Evolutionary conservation across 2,329 filamentous ascomycete genomes (phyloP), one percentile per base, ranked within the genome.

Genomic region (Verticillium dahliae): DNA sequence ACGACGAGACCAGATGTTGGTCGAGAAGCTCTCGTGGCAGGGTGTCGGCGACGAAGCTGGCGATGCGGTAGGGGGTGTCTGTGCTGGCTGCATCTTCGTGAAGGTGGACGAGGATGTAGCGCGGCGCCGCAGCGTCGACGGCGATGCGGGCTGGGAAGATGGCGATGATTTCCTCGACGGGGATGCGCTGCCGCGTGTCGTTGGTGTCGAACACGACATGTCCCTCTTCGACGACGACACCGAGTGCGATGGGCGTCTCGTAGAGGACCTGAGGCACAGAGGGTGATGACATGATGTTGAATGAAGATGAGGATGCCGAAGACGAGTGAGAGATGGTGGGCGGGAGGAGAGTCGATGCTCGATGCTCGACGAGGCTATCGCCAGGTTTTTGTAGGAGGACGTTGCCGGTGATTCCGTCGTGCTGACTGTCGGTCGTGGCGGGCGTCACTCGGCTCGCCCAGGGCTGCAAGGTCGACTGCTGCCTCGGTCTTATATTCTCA

Each of bases 11-110:
- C 31, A 78, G 65, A 61, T 78, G 74, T 6, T 67, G 67, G 15
- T 73, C 67, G 5, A 79, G 68, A 2, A 80, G 68, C 2, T 70
- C 65, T 15, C 74, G 68, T 0, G 78, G 76, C 1, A 82, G 67
- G 7, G 71, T 63, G 15, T 72, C 62, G 6, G 71, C 63, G 5
- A 68, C 65, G 55, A 75, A 68, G 50, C 74, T 63, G 6, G 70
- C 57, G 22, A 76, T 67, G 5, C 62, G 64, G 58, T 69, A 75
- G 1, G 71, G 72, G 1, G 63, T 60, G 22, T 67, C 56, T 58
- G 63, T 38, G 62, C 69, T 65, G 27, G 69, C 70, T 4, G 67
- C 54, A 6, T 71, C 67, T 63, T 80, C 76, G 3, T 68, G 63
- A 6, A 85, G 70, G 31, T 72, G 72, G 65, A 76, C 72, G 6